These are phyloP conservation scores for Ceraceosorus bombacis DNA, from an alignment of 1,284 basidiomycete genomes.

Conservation along the genomic window DNA sequence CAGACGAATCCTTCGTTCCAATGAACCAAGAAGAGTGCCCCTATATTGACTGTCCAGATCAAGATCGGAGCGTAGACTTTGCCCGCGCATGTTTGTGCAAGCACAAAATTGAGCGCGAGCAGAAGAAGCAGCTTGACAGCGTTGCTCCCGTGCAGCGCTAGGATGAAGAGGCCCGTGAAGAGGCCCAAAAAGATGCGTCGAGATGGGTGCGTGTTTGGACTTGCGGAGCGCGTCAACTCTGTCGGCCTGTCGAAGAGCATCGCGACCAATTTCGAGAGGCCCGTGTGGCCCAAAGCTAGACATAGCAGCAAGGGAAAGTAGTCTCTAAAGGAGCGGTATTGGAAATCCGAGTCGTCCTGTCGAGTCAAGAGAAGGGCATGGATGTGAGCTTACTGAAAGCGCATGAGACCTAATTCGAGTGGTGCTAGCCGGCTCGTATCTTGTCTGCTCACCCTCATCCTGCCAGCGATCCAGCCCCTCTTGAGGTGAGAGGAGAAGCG, in stretches of 20 bases:
- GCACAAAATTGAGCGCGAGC: slow-evolving; percentile 62
- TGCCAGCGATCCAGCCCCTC: slow-evolving; percentile 53
- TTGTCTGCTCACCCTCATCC: slow-evolving; percentile 48
- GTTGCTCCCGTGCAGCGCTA: slow-evolving; percentile 78
- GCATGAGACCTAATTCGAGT: no score
- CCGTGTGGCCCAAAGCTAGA: slow-evolving; percentile 41
- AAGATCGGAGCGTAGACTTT: slow-evolving; percentile 52
- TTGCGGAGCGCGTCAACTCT: not conserved
- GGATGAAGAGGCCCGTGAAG: slow-evolving; percentile 64
- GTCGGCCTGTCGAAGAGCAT: not conserved
- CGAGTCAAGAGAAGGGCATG: not conserved
- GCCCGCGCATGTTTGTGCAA: slow-evolving; percentile 49
- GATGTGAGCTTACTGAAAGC: slow-evolving; percentile 1
- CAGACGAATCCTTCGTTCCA: slow-evolving; percentile 69
- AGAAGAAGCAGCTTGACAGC: slow-evolving; percentile 70
- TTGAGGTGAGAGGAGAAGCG: slow-evolving; percentile 60
- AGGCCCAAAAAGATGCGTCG: slow-evolving; percentile 49
- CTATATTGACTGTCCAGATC: slow-evolving; percentile 70
- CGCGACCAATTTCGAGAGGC: slow-evolving; percentile 35
- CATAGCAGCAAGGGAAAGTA: slow-evolving; percentile 37
- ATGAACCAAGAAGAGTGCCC: slow-evolving; percentile 71
- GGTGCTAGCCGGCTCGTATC: not conserved
- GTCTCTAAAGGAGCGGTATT: slow-evolving; percentile 49
- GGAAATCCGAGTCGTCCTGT: slow-evolving; percentile 50
- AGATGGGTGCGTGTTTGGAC: not conserved